Evolutionary conservation across 208 protist species (phyloP), one percentile per base, ranked within the genome.

Genomic region (Trypanosoma avium): DNA sequence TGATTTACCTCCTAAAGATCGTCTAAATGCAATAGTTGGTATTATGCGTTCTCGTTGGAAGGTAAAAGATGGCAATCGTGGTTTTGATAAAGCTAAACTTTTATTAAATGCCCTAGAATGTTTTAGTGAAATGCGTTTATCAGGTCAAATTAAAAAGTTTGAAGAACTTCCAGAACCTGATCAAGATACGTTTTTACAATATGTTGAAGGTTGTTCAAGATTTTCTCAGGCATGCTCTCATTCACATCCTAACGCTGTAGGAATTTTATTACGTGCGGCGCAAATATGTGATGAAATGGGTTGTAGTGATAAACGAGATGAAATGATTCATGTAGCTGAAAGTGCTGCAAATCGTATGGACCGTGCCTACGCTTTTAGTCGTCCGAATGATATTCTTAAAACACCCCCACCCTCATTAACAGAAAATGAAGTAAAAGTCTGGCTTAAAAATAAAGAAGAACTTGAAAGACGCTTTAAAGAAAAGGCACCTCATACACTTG

Each of bases 271-370:
- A 17, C 86, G 90, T 13, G 82, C 75, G 1, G 79, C 86, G 24
- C 79, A 88, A 45, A 92, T 96, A 48, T 96, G 90, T 70, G 90
- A 96, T 49, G 90, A 96, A 21, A 93, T 96, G 77, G 81, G 84
- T 4, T 96, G 90, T 57, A 52, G 47, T 10, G 79, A 84, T 26
- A 96, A 96, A 66, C 73, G 90, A 10, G 86, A 93, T 54, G 90
- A 96, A 65, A 71, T 96, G 77, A 69, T 88, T 45, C 81, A 87
- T 57, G 75, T 96, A 36, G 79, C 86, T 1, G 86, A 96, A 56
- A 61, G 68, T 0, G 84, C 84, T 43, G 78, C 80, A 19, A 59
- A 73, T 29, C 79, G 82, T 42, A 84, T 96, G 69, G 84, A 89
- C 43, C 77, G 82, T 17, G 84, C 84, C 4, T 93, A 84, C 61